Conservation (phyloP, 306 rosid genomes). For the Lathyrus oleraceus region DNA sequence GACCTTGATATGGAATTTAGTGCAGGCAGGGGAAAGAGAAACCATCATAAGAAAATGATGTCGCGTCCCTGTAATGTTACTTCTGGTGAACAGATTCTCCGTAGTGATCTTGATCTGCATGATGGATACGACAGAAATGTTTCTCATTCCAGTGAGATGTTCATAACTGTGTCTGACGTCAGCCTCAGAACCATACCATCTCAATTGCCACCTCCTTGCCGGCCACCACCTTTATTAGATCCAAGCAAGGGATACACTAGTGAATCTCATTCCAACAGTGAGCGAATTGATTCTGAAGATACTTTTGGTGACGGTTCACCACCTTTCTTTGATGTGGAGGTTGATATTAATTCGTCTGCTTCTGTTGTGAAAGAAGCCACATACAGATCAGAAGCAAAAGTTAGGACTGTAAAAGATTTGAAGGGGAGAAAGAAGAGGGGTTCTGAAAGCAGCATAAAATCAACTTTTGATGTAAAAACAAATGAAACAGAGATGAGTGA, state of each 20-base stretch:
- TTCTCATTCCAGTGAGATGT: slow-evolving; percentile 49
- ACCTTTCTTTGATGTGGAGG: slow-evolving; percentile 82
- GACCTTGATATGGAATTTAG: slow-evolving; percentile 52
- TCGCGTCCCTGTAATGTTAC: slow-evolving; percentile 39
- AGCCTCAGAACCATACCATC: slow-evolving; percentile 82
- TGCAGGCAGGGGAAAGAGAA: slow-evolving; percentile 51
- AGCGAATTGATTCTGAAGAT: slow-evolving; percentile 50
- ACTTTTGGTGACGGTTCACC: slow-evolving; percentile 55
- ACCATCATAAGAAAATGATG: slow-evolving; percentile 40
- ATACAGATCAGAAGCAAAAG: slow-evolving; percentile 61
- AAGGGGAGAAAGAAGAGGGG: slow-evolving; percentile 63
- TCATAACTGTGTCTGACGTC: slow-evolving; percentile 69
- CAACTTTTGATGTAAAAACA: slow-evolving; percentile 42
- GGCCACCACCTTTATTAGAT: slow-evolving; percentile 74
- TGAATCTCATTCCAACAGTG: slow-evolving; percentile 43
- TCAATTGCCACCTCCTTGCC: slow-evolving; percentile 86
- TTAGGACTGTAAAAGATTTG: slow-evolving; percentile 58
- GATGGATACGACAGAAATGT: slow-evolving; percentile 41
- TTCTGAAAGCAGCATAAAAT: slow-evolving; percentile 44
- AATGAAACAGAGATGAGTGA: slow-evolving; percentile 44
- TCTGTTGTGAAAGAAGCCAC: slow-evolving; percentile 68
- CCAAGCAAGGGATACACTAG: slow-evolving; percentile 43
- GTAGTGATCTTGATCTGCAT: slow-evolving; percentile 43
- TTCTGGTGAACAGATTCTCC: slow-evolving; percentile 44
- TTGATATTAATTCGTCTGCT: slow-evolving; percentile 82